Evolutionary conservation across 371 early-diverging fungal genomes (phyloP), one percentile per base, ranked within the genome.

Genomic region (Dichotomocladium elegans): DNA sequence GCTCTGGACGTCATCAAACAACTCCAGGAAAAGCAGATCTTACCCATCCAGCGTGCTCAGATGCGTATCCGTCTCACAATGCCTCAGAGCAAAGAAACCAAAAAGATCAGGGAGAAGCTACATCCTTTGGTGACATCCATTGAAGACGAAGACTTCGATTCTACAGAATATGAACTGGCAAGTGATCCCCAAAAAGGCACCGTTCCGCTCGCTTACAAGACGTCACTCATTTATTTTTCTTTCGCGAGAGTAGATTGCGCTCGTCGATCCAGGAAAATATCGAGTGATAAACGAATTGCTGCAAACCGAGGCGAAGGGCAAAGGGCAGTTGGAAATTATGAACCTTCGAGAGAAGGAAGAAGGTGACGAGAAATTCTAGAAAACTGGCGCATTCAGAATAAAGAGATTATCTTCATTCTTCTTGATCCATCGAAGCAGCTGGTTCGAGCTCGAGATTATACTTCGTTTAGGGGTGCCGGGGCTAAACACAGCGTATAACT

Each of bases 221-320:
- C 21, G 45, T 45, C 33, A 45, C 22, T 34, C 15, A 17, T 43
- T 37, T 55, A 28, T n/a, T n/a, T n/a, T n/a, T n/a, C n/a, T n/a
- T n/a, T n/a, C n/a, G n/a, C n/a, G n/a, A n/a, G n/a, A n/a, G n/a
- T 69, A 92, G 93, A 74, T 85, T 35, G 83, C 88, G 47, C 60
- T 91, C 50, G 88, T 96, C 50, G 96, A 96, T 72, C 99, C 99
- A 3, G 97, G 99, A 42, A 86, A 94, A 57, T 96, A 90, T 68
- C 77, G 94, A 37, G 65, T 66, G 2, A 79, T 98, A 33, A 83
- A 77, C 33, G 95, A 96, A 33, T 60, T 93, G 47, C 58, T 98
- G 55, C 81, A 85, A 50, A 60, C 71, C 8, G 95, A 94, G 61
- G 85, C 90, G 24, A 92, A 87, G 57, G 96, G 95, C 44, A 80